Percentiles rank a stretch among this genome's conserved stretches.
phyloP scores from a whole-genome alignment of 1,284 basidiomycete genomes.

The Leccinum proximum region DNA sequence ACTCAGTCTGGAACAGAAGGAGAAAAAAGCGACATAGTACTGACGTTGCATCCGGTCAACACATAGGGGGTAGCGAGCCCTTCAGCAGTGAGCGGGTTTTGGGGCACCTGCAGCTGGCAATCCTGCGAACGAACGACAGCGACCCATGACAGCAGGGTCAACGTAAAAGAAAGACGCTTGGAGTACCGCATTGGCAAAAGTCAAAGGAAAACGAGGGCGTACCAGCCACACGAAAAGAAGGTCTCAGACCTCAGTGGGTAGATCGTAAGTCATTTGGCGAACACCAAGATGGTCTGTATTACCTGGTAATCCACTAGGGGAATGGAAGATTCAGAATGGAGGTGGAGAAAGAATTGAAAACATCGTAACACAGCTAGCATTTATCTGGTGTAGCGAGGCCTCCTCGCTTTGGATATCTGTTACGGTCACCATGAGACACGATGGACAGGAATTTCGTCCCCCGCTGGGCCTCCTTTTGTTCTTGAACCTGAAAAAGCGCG shows the following conservation, averaged over 20 bases:
- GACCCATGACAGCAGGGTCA: conserved; percentile 16
- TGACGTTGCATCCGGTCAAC: conserved; percentile 28
- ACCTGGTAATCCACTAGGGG: conserved; percentile 19
- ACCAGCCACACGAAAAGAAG: conserved; percentile 15
- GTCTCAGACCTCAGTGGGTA: conserved; percentile 17
- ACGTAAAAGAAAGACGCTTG: conserved; percentile 8
- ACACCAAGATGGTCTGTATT: background rate
- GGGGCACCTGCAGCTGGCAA: conserved; percentile 20
- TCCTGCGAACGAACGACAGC: conserved; percentile 21
- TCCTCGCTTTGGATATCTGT: background rate
- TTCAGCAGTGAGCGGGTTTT: conserved; percentile 22
- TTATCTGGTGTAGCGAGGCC: conserved; percentile 13
- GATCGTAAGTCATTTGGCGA: background rate
- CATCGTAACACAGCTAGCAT: background rate
- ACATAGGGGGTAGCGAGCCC: conserved; percentile 26
- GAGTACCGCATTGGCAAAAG: conserved; percentile 12
- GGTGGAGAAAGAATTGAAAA: background rate
- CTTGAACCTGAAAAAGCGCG: conserved; percentile 4
- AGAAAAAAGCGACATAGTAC: background rate
- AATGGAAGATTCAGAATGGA: conserved; percentile 2
- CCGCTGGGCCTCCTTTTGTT: background rate
- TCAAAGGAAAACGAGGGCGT: conserved; percentile 14
- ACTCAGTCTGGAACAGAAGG: background rate
- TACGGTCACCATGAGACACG: conserved; percentile 15
- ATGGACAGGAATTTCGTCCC: background rate